Conservation (phyloP, 345 rosid species). For the Dipteronia sinensis region DNA sequence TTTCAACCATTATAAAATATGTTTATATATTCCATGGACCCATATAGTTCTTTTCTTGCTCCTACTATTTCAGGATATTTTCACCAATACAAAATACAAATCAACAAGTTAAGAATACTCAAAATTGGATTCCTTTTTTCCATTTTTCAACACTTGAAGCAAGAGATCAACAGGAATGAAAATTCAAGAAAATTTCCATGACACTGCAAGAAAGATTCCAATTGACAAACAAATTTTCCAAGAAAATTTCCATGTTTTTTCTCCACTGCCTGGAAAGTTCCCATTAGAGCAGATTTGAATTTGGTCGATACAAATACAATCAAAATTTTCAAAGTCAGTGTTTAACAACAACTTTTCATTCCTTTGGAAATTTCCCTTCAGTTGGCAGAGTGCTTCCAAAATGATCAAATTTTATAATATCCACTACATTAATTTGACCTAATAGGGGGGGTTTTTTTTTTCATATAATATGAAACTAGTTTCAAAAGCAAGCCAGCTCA, state of each 20-base stretch:
- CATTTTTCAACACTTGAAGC: not conserved
- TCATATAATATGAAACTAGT: not conserved
- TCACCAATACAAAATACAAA: not conserved
- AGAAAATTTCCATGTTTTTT: not conserved
- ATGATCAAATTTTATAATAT: not conserved
- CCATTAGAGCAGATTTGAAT: not conserved
- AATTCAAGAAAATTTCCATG: slow-evolving; percentile 7
- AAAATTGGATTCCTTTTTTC: not conserved
- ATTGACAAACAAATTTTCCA: not conserved
- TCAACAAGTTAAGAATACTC: slow-evolving; percentile 14
- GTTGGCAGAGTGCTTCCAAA: not conserved
- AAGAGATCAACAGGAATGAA: not conserved
- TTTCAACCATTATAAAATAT: not conserved
- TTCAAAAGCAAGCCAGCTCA: not conserved
- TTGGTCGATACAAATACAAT: not conserved
- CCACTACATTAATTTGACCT: not conserved
- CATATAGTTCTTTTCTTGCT: not conserved
- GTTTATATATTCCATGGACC: not conserved
- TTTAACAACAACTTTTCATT: not conserved
- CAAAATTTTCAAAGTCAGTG: not conserved
- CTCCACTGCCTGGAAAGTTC: not conserved
- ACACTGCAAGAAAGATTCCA: not conserved
- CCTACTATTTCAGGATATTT: not conserved
- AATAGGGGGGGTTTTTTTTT: not conserved
- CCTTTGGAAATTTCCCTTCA: not conserved